Evolutionary conservation across 257 asterid species (phyloP).

Genomic region (Rehmannia glutinosa): DNA sequence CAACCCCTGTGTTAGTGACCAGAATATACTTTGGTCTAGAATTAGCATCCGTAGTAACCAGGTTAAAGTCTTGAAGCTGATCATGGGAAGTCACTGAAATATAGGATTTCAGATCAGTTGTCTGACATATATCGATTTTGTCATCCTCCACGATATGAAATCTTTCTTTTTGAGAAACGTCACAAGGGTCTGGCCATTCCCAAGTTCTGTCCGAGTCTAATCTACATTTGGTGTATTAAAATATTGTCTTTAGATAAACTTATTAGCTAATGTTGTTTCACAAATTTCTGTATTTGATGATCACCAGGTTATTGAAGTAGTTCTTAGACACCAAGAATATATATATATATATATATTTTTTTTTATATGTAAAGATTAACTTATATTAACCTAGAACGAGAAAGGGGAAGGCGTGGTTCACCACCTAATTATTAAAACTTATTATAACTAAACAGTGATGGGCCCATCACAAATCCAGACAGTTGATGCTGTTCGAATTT

Average conservation of each 20-base stretch:
- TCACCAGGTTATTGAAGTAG: not conserved
- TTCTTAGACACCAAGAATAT: not conserved
- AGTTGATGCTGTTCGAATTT: not conserved
- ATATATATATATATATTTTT: no score
- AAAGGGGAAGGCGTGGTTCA: no score
- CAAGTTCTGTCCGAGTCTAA: not conserved
- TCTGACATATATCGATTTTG: not conserved
- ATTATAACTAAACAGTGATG: no score
- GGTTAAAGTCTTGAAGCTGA: not conserved
- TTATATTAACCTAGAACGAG: not conserved
- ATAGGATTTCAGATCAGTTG: not conserved
- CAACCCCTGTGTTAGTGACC: not conserved
- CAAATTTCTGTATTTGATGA: not conserved
- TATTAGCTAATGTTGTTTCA: not conserved
- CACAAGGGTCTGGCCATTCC: not conserved
- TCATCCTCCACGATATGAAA: not conserved
- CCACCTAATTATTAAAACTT: no score
- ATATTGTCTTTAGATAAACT: not conserved
- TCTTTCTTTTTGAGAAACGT: not conserved
- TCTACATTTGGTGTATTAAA: not conserved
- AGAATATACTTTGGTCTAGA: constrained; percentile 1
- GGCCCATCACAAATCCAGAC: not conserved
- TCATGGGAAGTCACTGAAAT: not conserved
- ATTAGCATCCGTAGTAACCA: not conserved
- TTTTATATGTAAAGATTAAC: not conserved